Base-by-base conservation (phyloP, 305 asterid genomes). In the Lippia alba region DNA sequence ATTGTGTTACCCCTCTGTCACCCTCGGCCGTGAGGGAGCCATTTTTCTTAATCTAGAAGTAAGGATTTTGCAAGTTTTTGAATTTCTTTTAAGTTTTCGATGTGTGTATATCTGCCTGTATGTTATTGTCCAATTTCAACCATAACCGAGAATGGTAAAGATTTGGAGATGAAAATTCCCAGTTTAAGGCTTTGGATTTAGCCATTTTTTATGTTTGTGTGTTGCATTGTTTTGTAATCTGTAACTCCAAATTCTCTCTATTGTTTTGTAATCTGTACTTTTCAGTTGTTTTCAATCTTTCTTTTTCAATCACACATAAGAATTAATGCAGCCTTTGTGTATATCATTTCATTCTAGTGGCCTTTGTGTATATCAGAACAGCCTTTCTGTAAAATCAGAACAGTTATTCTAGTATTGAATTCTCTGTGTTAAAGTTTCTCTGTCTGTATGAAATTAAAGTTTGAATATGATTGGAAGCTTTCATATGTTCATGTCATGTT, bases 21-120 rank as follows among this genome's bases (percentile, higher is more conserved):
- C 89, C 62, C 90, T 90, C 19, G 95, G 96, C 64, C 97, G 97
- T 66, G 97, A 92, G 78, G 72, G 80, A 59, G 97, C 97, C 69
- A 87, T 92, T 76, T 96, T 92, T 75, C 97, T 90, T 72, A 92
- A 92, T 84, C 81, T 92, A 39, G 97, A 90, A 86, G 98, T 89
- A 19, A 33, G 3, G 4, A 7, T 56, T 51, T 55, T 40, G 10
- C 24, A 45, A 65, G 14, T 44, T 44, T 44, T 5, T 44, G 7
- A 24, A 24, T 24, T 24, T 24, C n/a, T 24, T 24, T 3, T 24
- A 24, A 1, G 3, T 24, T 24, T 24, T n/a, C n/a, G n/a, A 24
- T 44, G 45, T 12, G 0, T 59, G 7, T 51, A 10, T 49, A 60
- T 2, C 8, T 24, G 30, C 30, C 3, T n/a, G 36, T 12, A 12